Base-by-base conservation (phyloP, 805 yeast species). In the Candida sithepensis region DNA sequence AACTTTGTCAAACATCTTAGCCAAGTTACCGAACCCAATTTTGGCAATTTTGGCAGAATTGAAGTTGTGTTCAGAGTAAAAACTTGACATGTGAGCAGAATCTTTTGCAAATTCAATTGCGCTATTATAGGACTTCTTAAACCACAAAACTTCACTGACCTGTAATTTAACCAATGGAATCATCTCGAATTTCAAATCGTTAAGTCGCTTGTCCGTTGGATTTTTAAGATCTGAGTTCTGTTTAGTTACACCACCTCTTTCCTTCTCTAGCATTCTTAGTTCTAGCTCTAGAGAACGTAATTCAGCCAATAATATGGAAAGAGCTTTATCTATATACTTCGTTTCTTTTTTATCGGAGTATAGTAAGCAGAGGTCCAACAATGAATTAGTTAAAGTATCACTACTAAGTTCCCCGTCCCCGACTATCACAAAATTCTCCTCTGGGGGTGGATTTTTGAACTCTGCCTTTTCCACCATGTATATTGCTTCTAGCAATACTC, bases 21-120 rank as follows among this genome's bases (percentile, higher is more conserved):
- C 51, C 39, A 74, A 55, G 44, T 72, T 72, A 13, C 52, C 45
- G 45, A 72, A 63, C 4, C 72, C 63, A 40, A 68, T 63, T 42
- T 64, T 70, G 1, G 73, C 59, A 16, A 74, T 65, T 39, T 65
- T 59, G 2, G 77, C 76, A 42, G 68, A 56, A 41, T 67, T 66
- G 40, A 58, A 58, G 47, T 67, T 70, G 10, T 62, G 59, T 22
- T 56, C 60, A 13, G 70, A 58, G 45, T 61, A 49, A 26, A 58
- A 44, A 43, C 62, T 59, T 0, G 75, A 49, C 23, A 61, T 63
- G 22, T 64, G 58, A 14, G 70, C 70, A 2, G 72, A 62, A 30
- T 70, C 70, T 46, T 69, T 67, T 9, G 69, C 72, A 63, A 72
- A 66, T 47, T 68, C 68, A n/a, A 73, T 59, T 0, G 78, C 71